A percentile compares a stretch with the other conserved stretches of the same genome.
These are phyloP conservation scores for Debaryomycetaceae sp. DNA, from an alignment of 1,139 yeast genomes.

Conservation along the genomic window DNA sequence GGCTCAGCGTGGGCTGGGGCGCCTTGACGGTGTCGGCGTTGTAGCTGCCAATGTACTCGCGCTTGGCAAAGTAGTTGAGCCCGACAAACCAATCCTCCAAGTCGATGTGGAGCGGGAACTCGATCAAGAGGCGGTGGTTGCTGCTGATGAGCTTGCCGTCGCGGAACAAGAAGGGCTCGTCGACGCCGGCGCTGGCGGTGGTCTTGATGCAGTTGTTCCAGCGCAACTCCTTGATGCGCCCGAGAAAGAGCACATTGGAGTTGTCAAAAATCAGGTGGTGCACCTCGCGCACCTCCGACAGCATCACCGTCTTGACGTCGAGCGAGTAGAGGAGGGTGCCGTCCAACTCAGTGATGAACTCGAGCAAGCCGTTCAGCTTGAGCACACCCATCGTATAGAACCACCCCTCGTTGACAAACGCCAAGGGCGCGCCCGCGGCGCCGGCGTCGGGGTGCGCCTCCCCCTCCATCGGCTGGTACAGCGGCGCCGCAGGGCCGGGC, in stretches of 20 bases:
- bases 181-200: constrained; percentile 18
- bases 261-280: constrained; percentile 67
- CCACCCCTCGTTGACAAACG: constrained; percentile 56
- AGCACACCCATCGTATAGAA: constrained; percentile 71
- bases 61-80: constrained; percentile 59
- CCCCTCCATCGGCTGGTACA: constrained; percentile 27
- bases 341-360: constrained; percentile 60
- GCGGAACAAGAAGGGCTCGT: constrained; percentile 23
- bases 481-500: constrained; percentile 45
- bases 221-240: constrained; percentile 52
- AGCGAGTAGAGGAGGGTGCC: constrained; percentile 63
- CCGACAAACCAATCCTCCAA: constrained; percentile 84
- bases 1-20: constrained; percentile 2
- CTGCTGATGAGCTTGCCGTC: constrained; percentile 33
- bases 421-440: constrained; percentile 8
- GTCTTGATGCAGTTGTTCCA: constrained; percentile 36
- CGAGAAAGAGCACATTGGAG: constrained; percentile 55
- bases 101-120: constrained; percentile 67
- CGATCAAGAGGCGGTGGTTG: constrained; percentile 47
- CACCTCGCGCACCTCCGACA: constrained; percentile 65
- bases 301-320: constrained; percentile 50
- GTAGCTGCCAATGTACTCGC: constrained; percentile 46
- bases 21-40: constrained; percentile 9
- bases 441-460: constrained; percentile 3
- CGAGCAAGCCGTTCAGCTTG: constrained; percentile 61